Evolutionary conservation across 208 protist species (phyloP), one percentile per base, ranked within the genome.

Genomic region (Crithidia fasciculata): DNA sequence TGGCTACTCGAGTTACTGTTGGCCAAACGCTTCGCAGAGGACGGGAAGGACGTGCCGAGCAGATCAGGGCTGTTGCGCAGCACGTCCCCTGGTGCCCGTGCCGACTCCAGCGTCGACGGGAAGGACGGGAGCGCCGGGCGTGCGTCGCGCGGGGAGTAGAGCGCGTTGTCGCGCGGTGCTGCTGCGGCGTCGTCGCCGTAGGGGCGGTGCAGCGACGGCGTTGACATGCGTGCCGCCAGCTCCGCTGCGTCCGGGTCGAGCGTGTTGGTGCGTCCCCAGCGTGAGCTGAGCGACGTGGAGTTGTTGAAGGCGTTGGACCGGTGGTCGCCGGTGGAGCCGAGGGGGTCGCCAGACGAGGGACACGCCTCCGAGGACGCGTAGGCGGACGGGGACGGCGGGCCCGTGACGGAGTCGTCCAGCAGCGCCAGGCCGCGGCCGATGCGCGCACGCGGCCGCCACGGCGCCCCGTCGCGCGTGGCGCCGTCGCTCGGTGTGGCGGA

Each of bases 341-440:
- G 44, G 55, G 43, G 37, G 16, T 72, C 60, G 4, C 43, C 59
- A 6, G 52, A 19, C 6, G 47, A 57, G 50, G 18, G 37, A 15
- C n/a, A 5, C n/a, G 52, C 16, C 12, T 65, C 67, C 15, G 63
- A 5, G 40, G 43, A 5, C 37, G 36, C 39, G 12, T 57, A 57
- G 41, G 18, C 69, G 40, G 74, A 71, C 7, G 67, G 56, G 39
- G 49, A 53, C 10, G 45, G 19, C 13, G 65, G 63, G 8, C 36
- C 52, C 16, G 53, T 50, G 5, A 60, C 47, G 40, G 79, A 76
- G 59, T 85, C 81, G 40, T 85, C 81, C 1, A 85, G 76, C 16
- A 85, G 76, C 2, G 81, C 81, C 18, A 85, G 68, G 7, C 81
- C 81, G 45, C 70, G 73, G 12, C 81, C 81, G 2, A 69, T 57